A percentile compares a stretch with the other conserved stretches of the same genome.
phyloP scores from a whole-genome alignment of 2,329 filamentous ascomycete species.

The Pezicula carpinea region DNA sequence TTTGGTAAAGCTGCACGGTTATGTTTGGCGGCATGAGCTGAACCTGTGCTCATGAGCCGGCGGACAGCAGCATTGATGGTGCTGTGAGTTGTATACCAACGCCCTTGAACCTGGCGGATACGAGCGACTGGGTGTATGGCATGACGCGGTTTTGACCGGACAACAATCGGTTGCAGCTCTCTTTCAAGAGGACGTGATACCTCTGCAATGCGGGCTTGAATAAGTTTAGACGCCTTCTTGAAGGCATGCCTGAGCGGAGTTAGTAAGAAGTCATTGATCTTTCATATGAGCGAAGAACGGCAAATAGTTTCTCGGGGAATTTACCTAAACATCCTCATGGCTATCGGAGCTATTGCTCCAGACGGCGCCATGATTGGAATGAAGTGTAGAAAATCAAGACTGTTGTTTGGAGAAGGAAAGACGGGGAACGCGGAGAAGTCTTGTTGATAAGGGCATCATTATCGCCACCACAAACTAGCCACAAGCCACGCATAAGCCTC shows the following conservation, averaged over 20 bases:
- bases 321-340: conserved; percentile 27
- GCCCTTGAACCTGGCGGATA: conserved; percentile 59
- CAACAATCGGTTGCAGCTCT: conserved; percentile 55
- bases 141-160: conserved; percentile 50
- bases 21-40: conserved; percentile 33
- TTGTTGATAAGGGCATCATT: neutral
- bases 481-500: no score
- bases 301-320: no score
- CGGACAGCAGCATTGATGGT: conserved; percentile 47
- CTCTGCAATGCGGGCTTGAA: conserved; percentile 39
- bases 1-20: conserved; percentile 49
- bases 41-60: conserved; percentile 29
- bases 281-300: no score
- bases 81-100: conserved; percentile 55
- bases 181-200: conserved; percentile 36
- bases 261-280: conserved; percentile 12
- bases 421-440: neutral
- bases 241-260: conserved; percentile 36
- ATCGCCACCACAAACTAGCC: neutral
- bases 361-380: conserved; percentile 24
- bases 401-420: neutral
- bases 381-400: conserved; percentile 35
- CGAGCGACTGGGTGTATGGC: conserved; percentile 52
- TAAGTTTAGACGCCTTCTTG: conserved; percentile 39
- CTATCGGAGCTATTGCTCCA: conserved; percentile 27